Evolutionary conservation across 208 protist genomes (phyloP), one percentile per base, ranked within the genome.

Genomic region (Histomonas meleagridis): DNA sequence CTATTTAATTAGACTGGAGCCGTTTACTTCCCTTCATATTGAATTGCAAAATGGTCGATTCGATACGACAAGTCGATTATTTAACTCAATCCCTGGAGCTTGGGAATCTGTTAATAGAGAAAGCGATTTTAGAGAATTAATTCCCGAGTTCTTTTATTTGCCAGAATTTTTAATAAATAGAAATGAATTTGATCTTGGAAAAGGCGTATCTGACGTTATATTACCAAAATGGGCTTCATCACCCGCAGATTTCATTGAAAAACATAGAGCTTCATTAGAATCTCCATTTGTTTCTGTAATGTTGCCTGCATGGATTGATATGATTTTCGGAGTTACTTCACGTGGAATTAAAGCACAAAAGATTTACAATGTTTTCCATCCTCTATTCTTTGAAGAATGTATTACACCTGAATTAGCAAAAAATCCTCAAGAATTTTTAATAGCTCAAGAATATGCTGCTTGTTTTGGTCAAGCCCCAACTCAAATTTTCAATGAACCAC

Each of bases 271-370:
- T 21, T 94, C 94, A 23, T 78, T 95, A 0, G 94, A 95, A 90
- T 62, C 26, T 26, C 92, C 92, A 35, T 90, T 93, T 57, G 98
- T 99, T 9, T 96, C 95, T 32, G 90, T 55, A 21, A 93, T 96
- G 86, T 92, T 99, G 76, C 95, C 98, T 93, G 91, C 97, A 49
- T 99, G 98, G 98, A 97, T 99, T 92, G 97, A 99, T 93, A 96
- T 99, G 40, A 97, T 99, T 60, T 99, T 98, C 94, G 98, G 98
- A 14, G 32, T 48, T 16, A 26, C 28, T 28, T 46, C 32, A 28
- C 53, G 86, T n/a, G 86, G 86, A 35, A 26, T n/a, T 32, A 16
- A 43, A 51, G 86, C 86, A 18, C 32, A 46, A 7, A 46, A 91
- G 53, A 40, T 49, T 32, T 49, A 48, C 10, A 91, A 91, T 32